phyloP scores from a whole-genome alignment of 1,284 basidiomycete genomes.

The Lignosus rhinocerotis region DNA sequence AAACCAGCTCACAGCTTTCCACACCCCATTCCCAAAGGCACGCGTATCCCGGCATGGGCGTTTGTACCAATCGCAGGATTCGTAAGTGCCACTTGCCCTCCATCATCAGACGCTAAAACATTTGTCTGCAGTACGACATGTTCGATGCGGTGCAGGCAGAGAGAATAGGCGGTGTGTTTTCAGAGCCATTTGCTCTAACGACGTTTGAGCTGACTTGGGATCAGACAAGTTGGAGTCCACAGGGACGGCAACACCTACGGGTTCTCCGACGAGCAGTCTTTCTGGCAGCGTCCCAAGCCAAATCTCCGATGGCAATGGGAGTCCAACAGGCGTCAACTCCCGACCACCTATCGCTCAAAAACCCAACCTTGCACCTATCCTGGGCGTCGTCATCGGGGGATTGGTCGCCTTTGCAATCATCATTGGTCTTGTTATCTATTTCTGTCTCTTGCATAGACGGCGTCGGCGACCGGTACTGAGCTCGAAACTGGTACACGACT shows the following conservation, averaged over 20 bases:
- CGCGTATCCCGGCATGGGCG: constrained; percentile 19
- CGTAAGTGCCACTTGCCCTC: not conserved
- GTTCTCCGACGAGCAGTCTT: not conserved
- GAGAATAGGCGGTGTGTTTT: constrained; percentile 1
- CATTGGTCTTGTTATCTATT: not conserved
- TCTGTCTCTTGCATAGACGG: not conserved
- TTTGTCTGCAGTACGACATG: not conserved
- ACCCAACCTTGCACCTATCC: not conserved
- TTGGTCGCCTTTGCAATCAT: not conserved
- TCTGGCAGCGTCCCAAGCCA: not conserved
- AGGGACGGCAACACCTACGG: constrained; percentile 1
- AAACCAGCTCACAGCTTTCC: constrained; percentile 4
- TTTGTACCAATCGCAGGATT: constrained; percentile 7
- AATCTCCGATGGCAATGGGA: not conserved
- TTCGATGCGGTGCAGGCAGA: constrained; percentile 5
- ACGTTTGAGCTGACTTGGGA: not conserved
- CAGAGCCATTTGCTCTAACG: not conserved
- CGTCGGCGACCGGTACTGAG: not conserved
- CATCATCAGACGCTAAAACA: not conserved
- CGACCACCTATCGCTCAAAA: not conserved
- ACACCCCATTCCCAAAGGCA: constrained; percentile 9
- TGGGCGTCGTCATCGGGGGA: constrained; percentile 9
- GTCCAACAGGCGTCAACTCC: not conserved
- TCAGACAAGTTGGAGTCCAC: constrained; percentile 6
- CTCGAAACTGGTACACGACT: too few species aligned